phyloP scores from a whole-genome alignment of 352 stramenopile genomes.

The Pythium brachiatum region DNA sequence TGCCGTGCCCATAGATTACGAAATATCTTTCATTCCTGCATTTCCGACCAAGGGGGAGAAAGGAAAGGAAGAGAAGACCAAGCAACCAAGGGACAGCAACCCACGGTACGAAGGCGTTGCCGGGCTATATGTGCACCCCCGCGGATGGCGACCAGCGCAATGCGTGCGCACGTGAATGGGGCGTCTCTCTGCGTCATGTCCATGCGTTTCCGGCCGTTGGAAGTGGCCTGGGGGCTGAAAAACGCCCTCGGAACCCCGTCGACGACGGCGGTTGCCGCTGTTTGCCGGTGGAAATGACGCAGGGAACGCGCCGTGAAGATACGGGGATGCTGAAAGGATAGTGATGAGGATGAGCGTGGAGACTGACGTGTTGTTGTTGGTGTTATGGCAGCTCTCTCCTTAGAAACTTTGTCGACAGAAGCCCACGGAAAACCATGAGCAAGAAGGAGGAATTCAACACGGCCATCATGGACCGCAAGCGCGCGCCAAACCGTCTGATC shows the following conservation, averaged over 20 bases:
- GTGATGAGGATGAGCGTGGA: background rate
- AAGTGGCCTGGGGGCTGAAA: slow-evolving; percentile 1
- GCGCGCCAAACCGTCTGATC: slow-evolving; percentile 97
- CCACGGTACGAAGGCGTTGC: slow-evolving; percentile 6
- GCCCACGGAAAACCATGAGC: slow-evolving; percentile 25
- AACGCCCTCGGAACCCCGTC: background rate
- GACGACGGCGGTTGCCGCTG: background rate
- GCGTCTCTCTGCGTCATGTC: background rate
- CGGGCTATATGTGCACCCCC: background rate
- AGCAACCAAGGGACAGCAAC: slow-evolving; percentile 18
- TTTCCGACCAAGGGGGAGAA: slow-evolving; percentile 25
- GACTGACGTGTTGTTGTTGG: slow-evolving; percentile 6
- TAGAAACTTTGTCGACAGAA: slow-evolving; percentile 12
- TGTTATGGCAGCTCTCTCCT: slow-evolving; percentile 2
- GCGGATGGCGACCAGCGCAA: too few relatives aligned
- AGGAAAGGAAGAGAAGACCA: slow-evolving; percentile 13
- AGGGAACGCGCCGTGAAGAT: background rate
- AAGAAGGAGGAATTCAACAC: slow-evolving; percentile 84
- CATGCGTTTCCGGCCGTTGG: background rate
- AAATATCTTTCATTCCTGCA: slow-evolving; percentile 30
- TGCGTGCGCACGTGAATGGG: background rate
- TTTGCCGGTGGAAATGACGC: background rate
- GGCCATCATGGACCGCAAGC: slow-evolving; percentile 91
- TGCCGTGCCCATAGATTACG: slow-evolving; percentile 12
- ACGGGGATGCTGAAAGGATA: background rate